These are phyloP conservation scores for Hyphopichia buzzinii DNA, from an alignment of 1,139 yeast genomes.

Conservation along the genomic window DNA sequence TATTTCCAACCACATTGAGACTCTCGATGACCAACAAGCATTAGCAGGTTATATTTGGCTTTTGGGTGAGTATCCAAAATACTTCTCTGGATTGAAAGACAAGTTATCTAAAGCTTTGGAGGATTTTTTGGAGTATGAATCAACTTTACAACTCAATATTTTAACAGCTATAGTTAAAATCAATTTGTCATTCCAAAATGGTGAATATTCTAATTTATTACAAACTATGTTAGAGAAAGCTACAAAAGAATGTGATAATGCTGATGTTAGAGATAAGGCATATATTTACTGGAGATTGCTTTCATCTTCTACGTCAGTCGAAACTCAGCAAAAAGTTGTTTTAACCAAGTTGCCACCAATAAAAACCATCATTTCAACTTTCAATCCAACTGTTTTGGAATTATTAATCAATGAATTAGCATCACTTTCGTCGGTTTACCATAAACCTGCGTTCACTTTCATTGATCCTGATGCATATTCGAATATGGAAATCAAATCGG, in stretches of 20 bases:
- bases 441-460: conserved; percentile 74
- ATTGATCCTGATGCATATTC: conserved; percentile 43
- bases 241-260: conserved; percentile 78
- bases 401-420: conserved; percentile 75
- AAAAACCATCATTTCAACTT: conserved; percentile 65
- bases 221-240: conserved; percentile 76
- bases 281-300: conserved; percentile 92
- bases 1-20: conserved; percentile 58
- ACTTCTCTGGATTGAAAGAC: conserved; percentile 54
- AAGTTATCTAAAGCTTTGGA: conserved; percentile 51
- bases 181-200: conserved; percentile 43
- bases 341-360: conserved; percentile 68
- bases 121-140: conserved; percentile 68
- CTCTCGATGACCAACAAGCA: conserved; percentile 60
- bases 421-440: conserved; percentile 85
- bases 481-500: conserved; percentile 11
- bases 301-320: conserved; percentile 51
- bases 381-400: conserved; percentile 66
- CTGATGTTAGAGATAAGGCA: conserved; percentile 93
- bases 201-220: conserved; percentile 43
- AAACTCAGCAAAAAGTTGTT: conserved; percentile 49
- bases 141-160: conserved; percentile 72
- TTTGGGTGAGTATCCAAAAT: conserved; percentile 81
- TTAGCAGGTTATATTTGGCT: conserved; percentile 84
- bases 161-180: conserved; percentile 80